A percentile compares a stretch with the other conserved stretches of the same genome.
Conservation (phyloP, 2,329 filamentous ascomycete genomes). For the Nakataea oryzae region DNA sequence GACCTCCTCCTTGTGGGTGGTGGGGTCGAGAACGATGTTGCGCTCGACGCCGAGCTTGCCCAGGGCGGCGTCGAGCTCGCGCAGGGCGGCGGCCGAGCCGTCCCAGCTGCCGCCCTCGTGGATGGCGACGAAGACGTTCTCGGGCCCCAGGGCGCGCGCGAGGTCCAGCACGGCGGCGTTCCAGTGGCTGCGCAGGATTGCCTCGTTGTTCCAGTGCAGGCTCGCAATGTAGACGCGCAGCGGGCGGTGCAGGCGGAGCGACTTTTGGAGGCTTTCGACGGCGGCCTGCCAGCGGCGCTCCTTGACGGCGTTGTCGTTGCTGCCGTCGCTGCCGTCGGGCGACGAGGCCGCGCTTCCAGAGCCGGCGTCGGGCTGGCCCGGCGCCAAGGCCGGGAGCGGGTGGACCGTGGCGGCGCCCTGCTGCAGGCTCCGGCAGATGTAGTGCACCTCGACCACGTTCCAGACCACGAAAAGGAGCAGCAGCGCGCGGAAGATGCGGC, state of each 20-base stretch:
- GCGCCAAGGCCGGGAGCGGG: neutral
- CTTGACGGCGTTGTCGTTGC: neutral
- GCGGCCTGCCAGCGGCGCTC: constrained; percentile 1
- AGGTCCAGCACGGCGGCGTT: constrained; percentile 45
- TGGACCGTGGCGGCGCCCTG: neutral
- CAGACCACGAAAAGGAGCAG: constrained; percentile 1
- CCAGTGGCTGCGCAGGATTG: constrained; percentile 49
- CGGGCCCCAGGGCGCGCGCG: constrained; percentile 42
- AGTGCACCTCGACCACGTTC: constrained; percentile 2
- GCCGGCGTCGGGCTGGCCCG: neutral
- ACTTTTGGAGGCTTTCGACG: neutral
- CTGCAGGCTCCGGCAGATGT: constrained; percentile 1
- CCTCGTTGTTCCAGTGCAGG: constrained; percentile 57
- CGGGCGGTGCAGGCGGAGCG: neutral
- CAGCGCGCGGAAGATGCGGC: neutral
- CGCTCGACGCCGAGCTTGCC: constrained; percentile 32
- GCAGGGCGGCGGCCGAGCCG: constrained; percentile 50
- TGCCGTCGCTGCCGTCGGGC: neutral
- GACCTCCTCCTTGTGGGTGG: constrained; percentile 48
- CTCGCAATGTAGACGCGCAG: constrained; percentile 50
- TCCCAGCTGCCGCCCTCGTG: constrained; percentile 62
- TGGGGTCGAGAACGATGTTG: constrained; percentile 14
- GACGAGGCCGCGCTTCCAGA: neutral
- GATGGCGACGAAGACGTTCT: constrained; percentile 55
- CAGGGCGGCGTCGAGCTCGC: constrained; percentile 42